These are phyloP conservation scores for Thermomyces lanuginosus DNA, from an alignment of 2,329 filamentous ascomycete genomes.

Conservation along the genomic window DNA sequence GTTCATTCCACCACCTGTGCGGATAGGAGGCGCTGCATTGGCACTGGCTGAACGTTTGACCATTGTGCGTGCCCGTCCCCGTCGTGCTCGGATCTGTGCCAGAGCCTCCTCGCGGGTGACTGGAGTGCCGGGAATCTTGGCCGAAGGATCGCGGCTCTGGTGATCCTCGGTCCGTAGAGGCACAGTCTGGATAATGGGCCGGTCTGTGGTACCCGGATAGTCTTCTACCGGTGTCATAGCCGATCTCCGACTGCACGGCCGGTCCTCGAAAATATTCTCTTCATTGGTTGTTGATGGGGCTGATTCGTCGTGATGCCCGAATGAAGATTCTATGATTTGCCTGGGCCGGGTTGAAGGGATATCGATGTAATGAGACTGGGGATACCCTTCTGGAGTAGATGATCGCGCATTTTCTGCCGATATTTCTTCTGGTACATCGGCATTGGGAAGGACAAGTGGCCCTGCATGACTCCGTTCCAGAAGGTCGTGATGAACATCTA, in stretches of 20 bases:
- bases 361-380: too few species aligned
- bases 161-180: slow-evolving; percentile 17
- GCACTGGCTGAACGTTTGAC: slow-evolving; percentile 26
- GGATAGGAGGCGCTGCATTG: slow-evolving; percentile 17
- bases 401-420: too few species aligned
- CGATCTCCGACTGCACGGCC: slow-evolving; percentile 1
- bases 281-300: not conserved
- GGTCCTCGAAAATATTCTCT: slow-evolving; percentile 1
- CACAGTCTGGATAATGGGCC: slow-evolving; percentile 15
- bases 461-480: slow-evolving; percentile 11
- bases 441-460: slow-evolving; percentile 7
- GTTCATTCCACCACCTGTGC: slow-evolving; percentile 10
- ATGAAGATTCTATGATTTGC: too few species aligned
- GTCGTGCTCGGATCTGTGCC: slow-evolving; percentile 33
- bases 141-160: slow-evolving; percentile 10
- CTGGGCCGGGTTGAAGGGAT: too few species aligned
- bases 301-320: too few species aligned
- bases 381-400: too few species aligned
- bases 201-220: slow-evolving; percentile 7
- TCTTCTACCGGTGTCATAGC: slow-evolving; percentile 7
- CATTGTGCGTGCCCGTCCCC: slow-evolving; percentile 28
- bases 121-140: slow-evolving; percentile 24
- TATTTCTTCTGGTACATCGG: slow-evolving; percentile 1
- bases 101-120: slow-evolving; percentile 33
- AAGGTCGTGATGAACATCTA: slow-evolving; percentile 14